These are phyloP conservation scores for Alternaria dauci DNA, from an alignment of 2,329 filamentous ascomycete genomes.

Conservation along the genomic window DNA sequence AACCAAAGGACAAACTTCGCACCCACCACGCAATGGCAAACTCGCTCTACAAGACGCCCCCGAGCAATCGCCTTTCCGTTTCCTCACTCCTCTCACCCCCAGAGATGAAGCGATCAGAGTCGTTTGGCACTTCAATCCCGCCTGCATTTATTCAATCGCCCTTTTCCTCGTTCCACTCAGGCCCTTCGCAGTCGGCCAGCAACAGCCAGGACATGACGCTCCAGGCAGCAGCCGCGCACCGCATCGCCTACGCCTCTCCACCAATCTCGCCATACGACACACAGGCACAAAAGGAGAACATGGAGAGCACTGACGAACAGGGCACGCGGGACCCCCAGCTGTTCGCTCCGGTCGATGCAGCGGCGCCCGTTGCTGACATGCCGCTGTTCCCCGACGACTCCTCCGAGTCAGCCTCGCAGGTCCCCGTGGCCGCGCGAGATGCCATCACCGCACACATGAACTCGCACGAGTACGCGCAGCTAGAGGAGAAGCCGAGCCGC, in stretches of 20 bases:
- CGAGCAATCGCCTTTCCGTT: constrained; percentile 46
- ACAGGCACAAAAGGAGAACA: constrained; percentile 49
- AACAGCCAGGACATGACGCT: constrained; percentile 27
- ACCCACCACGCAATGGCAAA: constrained; percentile 42
- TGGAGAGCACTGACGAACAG: constrained; percentile 39
- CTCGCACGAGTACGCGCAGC: constrained; percentile 39
- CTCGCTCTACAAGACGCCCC: constrained; percentile 36
- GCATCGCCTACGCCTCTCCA: constrained; percentile 49
- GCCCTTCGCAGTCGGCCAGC: constrained; percentile 33
- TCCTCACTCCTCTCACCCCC: constrained; percentile 53
- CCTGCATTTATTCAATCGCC: constrained; percentile 32
- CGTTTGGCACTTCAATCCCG: constrained; percentile 48
- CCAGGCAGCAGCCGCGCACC: constrained; percentile 35
- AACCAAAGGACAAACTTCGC: constrained; percentile 29
- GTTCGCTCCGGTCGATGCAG: constrained; percentile 40
- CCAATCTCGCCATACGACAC: constrained; percentile 52
- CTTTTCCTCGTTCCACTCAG: constrained; percentile 41
- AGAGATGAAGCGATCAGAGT: constrained; percentile 51
- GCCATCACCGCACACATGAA: constrained; percentile 49
- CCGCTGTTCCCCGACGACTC: constrained; percentile 49
- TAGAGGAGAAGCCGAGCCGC: constrained; percentile 43
- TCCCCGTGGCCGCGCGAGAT: constrained; percentile 1
- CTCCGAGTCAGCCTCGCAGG: constrained; percentile 30
- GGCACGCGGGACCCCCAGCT: constrained; percentile 48
- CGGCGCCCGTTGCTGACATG: constrained; percentile 41